Evolutionary conservation across 2,329 filamentous ascomycete genomes (phyloP).

Genomic region (Aureobasidium uvarum): DNA sequence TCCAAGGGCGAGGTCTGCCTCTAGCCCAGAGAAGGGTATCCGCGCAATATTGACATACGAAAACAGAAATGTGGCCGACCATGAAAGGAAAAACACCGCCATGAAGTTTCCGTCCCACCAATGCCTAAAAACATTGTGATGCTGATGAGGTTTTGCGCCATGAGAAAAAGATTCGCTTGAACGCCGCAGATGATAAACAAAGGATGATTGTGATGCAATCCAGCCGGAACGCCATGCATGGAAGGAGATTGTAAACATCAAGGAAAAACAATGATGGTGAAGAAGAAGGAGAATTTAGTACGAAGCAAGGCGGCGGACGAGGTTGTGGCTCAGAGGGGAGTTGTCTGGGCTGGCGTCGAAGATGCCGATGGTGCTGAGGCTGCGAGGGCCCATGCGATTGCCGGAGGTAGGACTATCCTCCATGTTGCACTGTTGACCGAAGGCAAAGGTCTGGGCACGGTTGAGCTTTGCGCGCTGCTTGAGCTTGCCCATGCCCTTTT

Average conservation of each 20-base stretch:
- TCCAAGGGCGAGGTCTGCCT: slow-evolving; percentile 26
- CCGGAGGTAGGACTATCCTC: slow-evolving; percentile 61
- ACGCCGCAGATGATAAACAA: slow-evolving; percentile 29
- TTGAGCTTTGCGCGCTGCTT: slow-evolving; percentile 83
- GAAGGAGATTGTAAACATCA: slow-evolving; percentile 29
- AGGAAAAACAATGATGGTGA: slow-evolving; percentile 22
- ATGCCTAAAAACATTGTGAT: slow-evolving; percentile 25
- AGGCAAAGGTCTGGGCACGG: slow-evolving; percentile 91
- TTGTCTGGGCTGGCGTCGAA: slow-evolving; percentile 33
- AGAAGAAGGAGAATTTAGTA: slow-evolving; percentile 33
- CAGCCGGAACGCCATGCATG: slow-evolving; percentile 31
- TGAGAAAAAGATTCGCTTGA: slow-evolving; percentile 29
- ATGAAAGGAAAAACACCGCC: slow-evolving; percentile 5
- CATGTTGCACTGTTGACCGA: slow-evolving; percentile 68
- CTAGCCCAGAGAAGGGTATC: slow-evolving; percentile 27
- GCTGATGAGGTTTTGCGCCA: slow-evolving; percentile 28
- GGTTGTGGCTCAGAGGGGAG: slow-evolving; percentile 36
- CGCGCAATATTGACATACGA: slow-evolving; percentile 26
- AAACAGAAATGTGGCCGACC: slow-evolving; percentile 17
- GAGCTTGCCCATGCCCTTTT: slow-evolving; percentile 90
- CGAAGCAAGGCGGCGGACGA: slow-evolving; percentile 39
- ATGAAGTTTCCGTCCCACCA: slow-evolving; percentile 13
- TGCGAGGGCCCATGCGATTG: slow-evolving; percentile 34
- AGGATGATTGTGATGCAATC: slow-evolving; percentile 28
- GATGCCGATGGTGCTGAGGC: slow-evolving; percentile 31